Evolutionary conservation across 345 rosid species (phyloP), one percentile per base, ranked within the genome.

Genomic region (Syzygium aromaticum): DNA sequence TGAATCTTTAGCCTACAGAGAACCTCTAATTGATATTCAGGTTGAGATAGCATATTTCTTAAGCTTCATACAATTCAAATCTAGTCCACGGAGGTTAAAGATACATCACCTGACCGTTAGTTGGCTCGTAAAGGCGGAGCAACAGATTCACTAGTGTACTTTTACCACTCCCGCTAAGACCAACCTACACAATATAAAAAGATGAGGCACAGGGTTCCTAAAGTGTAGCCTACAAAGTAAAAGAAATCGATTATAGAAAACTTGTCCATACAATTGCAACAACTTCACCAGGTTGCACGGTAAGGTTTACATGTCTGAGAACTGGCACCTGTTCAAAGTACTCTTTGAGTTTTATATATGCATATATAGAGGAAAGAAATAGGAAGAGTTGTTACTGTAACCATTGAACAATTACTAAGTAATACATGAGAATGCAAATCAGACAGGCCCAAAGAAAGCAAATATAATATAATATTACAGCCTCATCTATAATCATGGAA

Each of bases 101-200:
- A 77, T n/a, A 52, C 38, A 53, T 85, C 86, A 97, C 99, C 98
- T 96, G 98, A 86, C 99, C 99, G 86, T 90, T 77, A 84, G 95
- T 94, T 89, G 99, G 99, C 90, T 95, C 94, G 89, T 96, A 97
- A 61, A 96, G 96, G 85, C 93, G 98, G 57, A 96, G 96, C 94
- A 96, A 90, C 54, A 97, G 97, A 94, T 88, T 96, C 88, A 97
- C 98, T 87, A 97, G 46, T 78, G 99, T 95, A 94, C 99, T 97
- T 89, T 96, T 97, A 89, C 99, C 99, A 90, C 99, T 97, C 86
- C 99, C 99, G 89, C 99, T 97, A 49, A 97, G 98, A 88, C 99
- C 99, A 90, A 93, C 99, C 99, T 97, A 87, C 88, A 86, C 89
- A 90, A 86, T 89, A 87, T 87, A 67, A 85, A 80, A 84, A 43